These are phyloP conservation scores for Colletotrichum karsti DNA, from an alignment of 2,329 filamentous ascomycete species.

Conservation along the genomic window DNA sequence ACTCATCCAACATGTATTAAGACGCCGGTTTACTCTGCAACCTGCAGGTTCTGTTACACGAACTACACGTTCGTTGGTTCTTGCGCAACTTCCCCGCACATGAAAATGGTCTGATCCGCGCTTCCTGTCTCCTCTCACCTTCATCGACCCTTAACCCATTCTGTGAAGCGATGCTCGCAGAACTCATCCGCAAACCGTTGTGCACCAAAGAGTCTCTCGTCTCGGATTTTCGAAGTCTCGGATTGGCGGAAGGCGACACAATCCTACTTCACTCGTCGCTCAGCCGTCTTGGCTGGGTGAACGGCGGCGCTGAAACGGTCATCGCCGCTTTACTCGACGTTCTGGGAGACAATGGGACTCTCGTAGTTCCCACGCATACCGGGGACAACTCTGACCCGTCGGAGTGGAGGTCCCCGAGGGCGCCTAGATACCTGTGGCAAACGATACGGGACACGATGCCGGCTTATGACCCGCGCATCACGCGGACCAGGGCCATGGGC, in stretches of 20 bases:
- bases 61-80: not conserved
- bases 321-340: slow-evolving; percentile 15
- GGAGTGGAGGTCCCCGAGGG: slow-evolving; percentile 27
- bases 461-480: slow-evolving; percentile 17
- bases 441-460: slow-evolving; percentile 28
- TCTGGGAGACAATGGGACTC: slow-evolving; percentile 20
- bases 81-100: not conserved
- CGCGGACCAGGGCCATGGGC: slow-evolving; percentile 20
- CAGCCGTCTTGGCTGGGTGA: slow-evolving; percentile 14
- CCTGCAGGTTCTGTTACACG: not conserved
- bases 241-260: slow-evolving; percentile 12
- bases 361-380: slow-evolving; percentile 30
- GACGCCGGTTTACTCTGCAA: not conserved
- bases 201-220: slow-evolving; percentile 10
- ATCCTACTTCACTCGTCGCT: slow-evolving; percentile 25
- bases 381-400: slow-evolving; percentile 22
- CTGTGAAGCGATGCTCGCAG: not conserved
- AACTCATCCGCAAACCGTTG: not conserved
- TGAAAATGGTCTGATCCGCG: not conserved
- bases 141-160: not conserved
- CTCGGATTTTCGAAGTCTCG: not conserved
- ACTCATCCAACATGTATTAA: not conserved
- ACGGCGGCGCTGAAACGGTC: slow-evolving; percentile 26
- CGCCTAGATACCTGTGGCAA: slow-evolving; percentile 28
- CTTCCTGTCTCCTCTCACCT: not conserved